These are phyloP conservation scores for Waltergamsia citrina DNA, from an alignment of 2,329 filamentous ascomycete species.

Conservation along the genomic window DNA sequence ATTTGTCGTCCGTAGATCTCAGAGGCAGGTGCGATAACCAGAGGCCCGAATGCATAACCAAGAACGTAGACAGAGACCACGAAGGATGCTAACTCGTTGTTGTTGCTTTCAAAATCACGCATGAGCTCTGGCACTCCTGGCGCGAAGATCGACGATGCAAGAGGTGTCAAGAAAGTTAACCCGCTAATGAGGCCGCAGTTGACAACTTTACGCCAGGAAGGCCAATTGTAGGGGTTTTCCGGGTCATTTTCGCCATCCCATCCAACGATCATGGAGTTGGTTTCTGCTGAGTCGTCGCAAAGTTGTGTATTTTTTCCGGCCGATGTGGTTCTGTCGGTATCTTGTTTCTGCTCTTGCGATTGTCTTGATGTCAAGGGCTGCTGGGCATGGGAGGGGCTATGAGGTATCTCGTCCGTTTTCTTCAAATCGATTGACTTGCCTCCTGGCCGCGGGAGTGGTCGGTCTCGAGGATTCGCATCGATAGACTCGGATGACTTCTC, in stretches of 20 bases:
- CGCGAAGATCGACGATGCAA: conserved; percentile 49
- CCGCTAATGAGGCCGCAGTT: conserved; percentile 36
- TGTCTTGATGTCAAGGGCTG: too few species aligned
- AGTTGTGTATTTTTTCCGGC: too few species aligned
- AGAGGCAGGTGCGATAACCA: conserved; percentile 35
- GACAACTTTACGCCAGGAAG: conserved; percentile 32
- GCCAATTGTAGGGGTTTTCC: conserved; percentile 42
- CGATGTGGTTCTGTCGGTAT: too few species aligned
- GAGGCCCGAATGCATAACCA: conserved; percentile 38
- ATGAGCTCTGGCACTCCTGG: conserved; percentile 56
- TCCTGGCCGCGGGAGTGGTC: too few species aligned
- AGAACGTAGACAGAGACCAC: conserved; percentile 36
- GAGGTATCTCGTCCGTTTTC: too few species aligned
- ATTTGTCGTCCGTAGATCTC: conserved; percentile 37
- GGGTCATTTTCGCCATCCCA: conserved; percentile 38
- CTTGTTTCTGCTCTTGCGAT: too few species aligned
- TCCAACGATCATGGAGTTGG: conserved; percentile 34
- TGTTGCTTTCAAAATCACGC: conserved; percentile 48
- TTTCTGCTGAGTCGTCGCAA: too few species aligned
- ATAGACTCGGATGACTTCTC: too few species aligned
- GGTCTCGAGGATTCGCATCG: too few species aligned
- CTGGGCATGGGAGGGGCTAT: too few species aligned
- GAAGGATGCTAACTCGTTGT: conserved; percentile 41
- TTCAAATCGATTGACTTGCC: too few species aligned
- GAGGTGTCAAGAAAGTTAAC: conserved; percentile 48